Percentiles rank a stretch among this genome's conserved stretches.
Evolutionary conservation across 2,329 filamentous ascomycete genomes (phyloP).

Genomic region (Orbilia blumenaviensis): DNA sequence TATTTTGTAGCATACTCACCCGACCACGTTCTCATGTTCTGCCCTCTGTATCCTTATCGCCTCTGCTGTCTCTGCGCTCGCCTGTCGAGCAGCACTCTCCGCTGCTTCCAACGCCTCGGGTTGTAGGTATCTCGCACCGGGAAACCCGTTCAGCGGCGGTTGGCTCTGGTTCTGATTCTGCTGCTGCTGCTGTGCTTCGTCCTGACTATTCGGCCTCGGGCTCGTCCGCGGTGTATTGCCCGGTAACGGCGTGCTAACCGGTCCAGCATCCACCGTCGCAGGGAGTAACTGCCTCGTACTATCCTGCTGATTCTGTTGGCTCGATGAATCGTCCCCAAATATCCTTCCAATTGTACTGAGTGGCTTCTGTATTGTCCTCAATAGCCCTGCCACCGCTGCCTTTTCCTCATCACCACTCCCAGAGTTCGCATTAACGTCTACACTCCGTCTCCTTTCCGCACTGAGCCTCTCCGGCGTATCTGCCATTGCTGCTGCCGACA

Average conservation of each 20-base stretch:
- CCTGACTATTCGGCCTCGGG: slow-evolving; percentile 60
- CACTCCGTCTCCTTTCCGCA: slow-evolving; percentile 59
- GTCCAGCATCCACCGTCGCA: slow-evolving; percentile 57
- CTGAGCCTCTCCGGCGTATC: slow-evolving; percentile 62
- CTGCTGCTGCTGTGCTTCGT: slow-evolving; percentile 54
- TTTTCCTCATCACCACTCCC: slow-evolving; percentile 69
- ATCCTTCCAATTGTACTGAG: slow-evolving; percentile 92
- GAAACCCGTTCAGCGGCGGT: slow-evolving; percentile 59
- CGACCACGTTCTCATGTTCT: slow-evolving; percentile 90
- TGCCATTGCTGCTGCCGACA: slow-evolving; percentile 63
- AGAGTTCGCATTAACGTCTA: slow-evolving; percentile 64
- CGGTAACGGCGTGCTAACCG: slow-evolving; percentile 64
- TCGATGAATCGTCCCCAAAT: slow-evolving; percentile 76
- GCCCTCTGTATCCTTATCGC: slow-evolving; percentile 81
- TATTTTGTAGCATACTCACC: slow-evolving; percentile 65
- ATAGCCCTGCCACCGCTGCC: slow-evolving; percentile 81
- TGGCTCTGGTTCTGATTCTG: slow-evolving; percentile 45
- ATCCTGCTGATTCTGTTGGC: slow-evolving; percentile 50
- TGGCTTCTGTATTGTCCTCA: slow-evolving; percentile 90
- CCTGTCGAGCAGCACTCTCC: slow-evolving; percentile 88
- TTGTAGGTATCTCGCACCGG: slow-evolving; percentile 61
- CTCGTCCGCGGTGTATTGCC: slow-evolving; percentile 66
- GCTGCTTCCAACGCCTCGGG: slow-evolving; percentile 71
- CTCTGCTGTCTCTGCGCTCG: slow-evolving; percentile 87
- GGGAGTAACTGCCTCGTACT: slow-evolving; percentile 57